Percentiles rank a stretch among this genome's conserved stretches.
Conservation (phyloP, 371 early-diverging fungal genomes). For the Circinella minor region DNA sequence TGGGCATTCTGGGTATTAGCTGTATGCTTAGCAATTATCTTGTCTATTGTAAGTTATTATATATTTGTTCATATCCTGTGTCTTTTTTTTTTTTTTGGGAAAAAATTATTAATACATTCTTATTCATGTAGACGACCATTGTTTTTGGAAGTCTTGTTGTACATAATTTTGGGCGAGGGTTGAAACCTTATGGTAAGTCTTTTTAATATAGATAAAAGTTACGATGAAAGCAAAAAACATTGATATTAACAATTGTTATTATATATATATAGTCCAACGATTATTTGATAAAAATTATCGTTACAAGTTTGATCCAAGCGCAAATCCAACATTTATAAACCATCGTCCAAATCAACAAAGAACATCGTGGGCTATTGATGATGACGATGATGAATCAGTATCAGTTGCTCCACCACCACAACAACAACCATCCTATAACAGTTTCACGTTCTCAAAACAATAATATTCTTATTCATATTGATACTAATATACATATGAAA, state of each 20-base stretch:
- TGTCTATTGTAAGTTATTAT: not conserved
- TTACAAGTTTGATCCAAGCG: slow-evolving; percentile 17
- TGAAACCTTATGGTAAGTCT: slow-evolving; percentile 52
- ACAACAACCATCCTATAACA: too few species aligned
- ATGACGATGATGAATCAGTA: slow-evolving; percentile 13
- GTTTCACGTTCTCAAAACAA: too few species aligned
- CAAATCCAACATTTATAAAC: slow-evolving; percentile 18
- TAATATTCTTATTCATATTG: too few species aligned
- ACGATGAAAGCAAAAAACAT: not conserved
- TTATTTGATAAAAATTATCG: slow-evolving; percentile 26
- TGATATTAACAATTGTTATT: not conserved
- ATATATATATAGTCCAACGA: slow-evolving; percentile 22
- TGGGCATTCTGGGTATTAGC: slow-evolving; percentile 59
- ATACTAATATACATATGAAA: too few species aligned
- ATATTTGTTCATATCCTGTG: too few species aligned
- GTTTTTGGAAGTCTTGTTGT: slow-evolving; percentile 33
- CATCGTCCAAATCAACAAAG: not conserved
- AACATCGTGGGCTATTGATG: slow-evolving; percentile 28
- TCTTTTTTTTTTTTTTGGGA: not conserved
- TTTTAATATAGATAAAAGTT: not conserved
- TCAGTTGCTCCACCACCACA: not conserved
- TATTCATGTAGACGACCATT: slow-evolving; percentile 33
- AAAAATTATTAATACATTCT: not conserved
- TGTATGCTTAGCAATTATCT: slow-evolving; percentile 25
- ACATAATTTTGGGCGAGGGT: slow-evolving; percentile 48